These are phyloP conservation scores for Stipa capillata DNA, from an alignment of 176 grass and related monocot species.

Conservation along the genomic window DNA sequence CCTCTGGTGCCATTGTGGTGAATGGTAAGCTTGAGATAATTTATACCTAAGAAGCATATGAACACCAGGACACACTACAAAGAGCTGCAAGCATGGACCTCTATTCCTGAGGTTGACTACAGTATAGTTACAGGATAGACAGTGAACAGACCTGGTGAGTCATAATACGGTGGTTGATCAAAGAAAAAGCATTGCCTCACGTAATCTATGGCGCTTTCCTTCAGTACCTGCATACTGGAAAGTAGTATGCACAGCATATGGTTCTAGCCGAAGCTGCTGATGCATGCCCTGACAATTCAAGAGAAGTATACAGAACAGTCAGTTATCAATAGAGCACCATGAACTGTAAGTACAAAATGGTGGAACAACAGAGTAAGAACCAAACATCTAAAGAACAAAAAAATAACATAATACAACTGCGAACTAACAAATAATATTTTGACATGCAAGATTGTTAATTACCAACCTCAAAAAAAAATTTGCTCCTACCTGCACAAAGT, in stretches of 20 bases:
- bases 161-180: constrained; percentile 77
- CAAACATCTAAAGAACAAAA: neutral
- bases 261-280: constrained; percentile 81
- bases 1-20: neutral
- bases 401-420: neutral
- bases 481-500: constrained; percentile 82
- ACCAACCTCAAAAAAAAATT: constrained; percentile 19
- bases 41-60: neutral
- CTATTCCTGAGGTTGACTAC: neutral
- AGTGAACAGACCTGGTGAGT: constrained; percentile 61
- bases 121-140: neutral
- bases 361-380: constrained; percentile 1
- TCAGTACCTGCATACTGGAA: constrained; percentile 95
- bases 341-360: neutral
- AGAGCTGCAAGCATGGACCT: neutral
- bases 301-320: neutral
- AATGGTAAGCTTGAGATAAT: neutral
- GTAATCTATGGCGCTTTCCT: constrained; percentile 94
- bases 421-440: neutral
- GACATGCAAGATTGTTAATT: neutral
- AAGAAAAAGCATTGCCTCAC: constrained; percentile 90
- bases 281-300: constrained; percentile 59
- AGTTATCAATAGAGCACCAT: neutral
- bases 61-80: neutral
- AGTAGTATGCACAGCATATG: constrained; percentile 96